Evolutionary conservation across 768 basidiomycete genomes (phyloP), one percentile per base, ranked within the genome.

Genomic region (Tylopilus felleus): DNA sequence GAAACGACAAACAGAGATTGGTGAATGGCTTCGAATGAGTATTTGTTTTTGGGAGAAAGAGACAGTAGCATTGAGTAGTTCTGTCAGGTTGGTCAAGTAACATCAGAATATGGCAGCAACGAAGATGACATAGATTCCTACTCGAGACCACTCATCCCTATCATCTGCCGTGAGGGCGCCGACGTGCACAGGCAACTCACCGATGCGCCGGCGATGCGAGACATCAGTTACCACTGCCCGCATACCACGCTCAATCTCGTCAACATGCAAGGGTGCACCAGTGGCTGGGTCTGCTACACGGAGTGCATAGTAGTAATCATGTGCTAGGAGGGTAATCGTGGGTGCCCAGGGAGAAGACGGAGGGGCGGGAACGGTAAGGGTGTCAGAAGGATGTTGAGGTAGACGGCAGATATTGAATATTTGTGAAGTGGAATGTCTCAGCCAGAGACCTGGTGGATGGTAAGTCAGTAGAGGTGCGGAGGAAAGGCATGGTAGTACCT

Each of bases 331-430:
- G 22, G 88, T 73, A 42, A 94, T 71, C 4, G 77, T 77, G 23
- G 86, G 77, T 35, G 74, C 66, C 21, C 77, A 69, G 16, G 56
- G 57, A 8, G 70, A 75, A 9, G 79, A 73, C 22, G 75, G 66
- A 2, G 74, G 58, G 2, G 77, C 60, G 2, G 83, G 79, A 1
- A 70, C 63, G 22, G 77, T 71, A 47, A 90, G 71, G 12, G 73
- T 71, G 70, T 98, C 95, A 57, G 83, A 87, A 38, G 71, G 72
- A 3, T 66, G 75, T 42, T 80, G 76, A 2, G 95, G 95, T 35
- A 93, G 79, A 23, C 95, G 86, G 31, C 80, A 85, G 27, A 80
- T 76, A 63, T 90, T 90, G 76, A 91, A 98, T 72, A 88, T 77
- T 56, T 75, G 81, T 4, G 79, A 72, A 1, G 78, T 77, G 40